Evolutionary conservation across 306 rosid genomes (phyloP), one percentile per base, ranked within the genome.

Genomic region (Mucuna pruriens): DNA sequence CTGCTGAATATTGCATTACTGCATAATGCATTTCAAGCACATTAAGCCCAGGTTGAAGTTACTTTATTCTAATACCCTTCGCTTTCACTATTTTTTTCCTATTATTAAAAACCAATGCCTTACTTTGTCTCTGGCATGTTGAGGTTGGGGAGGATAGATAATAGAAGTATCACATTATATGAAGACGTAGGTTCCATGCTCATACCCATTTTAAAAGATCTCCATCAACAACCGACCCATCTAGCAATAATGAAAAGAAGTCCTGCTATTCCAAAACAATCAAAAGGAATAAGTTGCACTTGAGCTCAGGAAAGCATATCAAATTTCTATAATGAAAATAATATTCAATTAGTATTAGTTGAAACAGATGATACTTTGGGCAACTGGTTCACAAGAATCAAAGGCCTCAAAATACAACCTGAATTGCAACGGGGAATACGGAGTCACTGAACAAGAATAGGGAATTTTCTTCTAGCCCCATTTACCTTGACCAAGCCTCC

Each of bases 191-290:
- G 70, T 39, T 80, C 60, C 76, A 40, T 23, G 46, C 6, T 52
- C 92, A 80, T 91, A 95, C 98, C 97, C 97, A 88, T 80, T 85
- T 86, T 42, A 95, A 85, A 78, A 95, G 94, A 90, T 92, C 97
- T 64, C 97, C 98, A 61, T 95, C 97, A 83, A 92, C 85, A 65
- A 77, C 88, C 3, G 90, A 82, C 34, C 91, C 97, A 54, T 91
- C 92, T 74, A 83, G 90, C 78, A 95, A 75, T 84, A 87, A 75
- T 6, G 90, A 91, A 84, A 91, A 87, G 82, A 90, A 95, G 13
- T 91, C 97, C 99, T 95, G 89, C 82, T 84, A 74, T 54, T 74
- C 74, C 64, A 67, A 33, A 81, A 63, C 67, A 74, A 48, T 40
- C 36, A 58, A 62, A 19, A 62, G 62, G 10, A 80, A 74, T 23